Percentiles rank a stretch among this genome's conserved stretches.
Evolutionary conservation across 2,329 filamentous ascomycete species (phyloP).

Genomic region (Penicillium sp.): DNA sequence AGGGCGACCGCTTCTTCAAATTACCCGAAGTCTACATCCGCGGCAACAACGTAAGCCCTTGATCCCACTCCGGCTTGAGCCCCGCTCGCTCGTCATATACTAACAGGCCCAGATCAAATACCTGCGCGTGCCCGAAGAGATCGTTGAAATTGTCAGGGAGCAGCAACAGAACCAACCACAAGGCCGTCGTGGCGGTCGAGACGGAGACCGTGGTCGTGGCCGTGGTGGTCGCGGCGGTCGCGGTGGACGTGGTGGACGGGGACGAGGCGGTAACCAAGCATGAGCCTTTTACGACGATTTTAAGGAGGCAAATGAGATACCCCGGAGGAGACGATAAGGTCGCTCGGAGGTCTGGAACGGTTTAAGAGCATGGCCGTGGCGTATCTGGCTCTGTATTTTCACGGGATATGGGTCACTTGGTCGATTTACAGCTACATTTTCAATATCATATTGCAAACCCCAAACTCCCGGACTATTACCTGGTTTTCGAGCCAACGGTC

Average conservation of each 20-base stretch:
- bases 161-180: conserved; percentile 72
- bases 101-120: conserved; percentile 80
- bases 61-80: background rate
- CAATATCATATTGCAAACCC: conserved; percentile 17
- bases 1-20: conserved; percentile 90
- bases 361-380: conserved; percentile 42
- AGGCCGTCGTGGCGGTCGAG: conserved; percentile 44
- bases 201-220: conserved; percentile 38
- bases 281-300: conserved; percentile 16
- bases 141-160: conserved; percentile 91
- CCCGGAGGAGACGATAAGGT: conserved; percentile 31
- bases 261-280: conserved; percentile 38
- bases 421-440: conserved; percentile 14
- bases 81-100: background rate
- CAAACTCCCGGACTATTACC: conserved; percentile 5
- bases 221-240: conserved; percentile 45
- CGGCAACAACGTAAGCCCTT: conserved; percentile 81
- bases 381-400: conserved; percentile 41
- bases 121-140: conserved; percentile 91
- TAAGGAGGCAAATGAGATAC: conserved; percentile 36
- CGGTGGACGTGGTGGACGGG: conserved; percentile 36
- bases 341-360: conserved; percentile 31
- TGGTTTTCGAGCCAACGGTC: background rate
- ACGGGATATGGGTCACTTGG: conserved; percentile 31
- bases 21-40: conserved; percentile 94